Evolutionary conservation across 1,284 basidiomycete genomes (phyloP), one percentile per base, ranked within the genome.

Genomic region (Trichosporon ovoides): DNA sequence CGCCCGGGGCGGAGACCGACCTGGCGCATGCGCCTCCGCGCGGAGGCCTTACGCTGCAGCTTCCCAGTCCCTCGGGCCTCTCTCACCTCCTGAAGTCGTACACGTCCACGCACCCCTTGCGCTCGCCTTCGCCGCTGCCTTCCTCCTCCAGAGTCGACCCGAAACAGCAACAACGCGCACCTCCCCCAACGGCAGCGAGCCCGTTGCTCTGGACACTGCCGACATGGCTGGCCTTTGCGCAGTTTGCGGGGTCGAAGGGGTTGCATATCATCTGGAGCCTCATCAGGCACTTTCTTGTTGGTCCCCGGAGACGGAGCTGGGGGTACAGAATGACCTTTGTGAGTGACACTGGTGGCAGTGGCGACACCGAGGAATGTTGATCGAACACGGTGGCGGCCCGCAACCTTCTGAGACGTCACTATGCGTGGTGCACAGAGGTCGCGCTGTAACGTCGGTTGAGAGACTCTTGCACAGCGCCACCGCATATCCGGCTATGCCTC

Each of bases 281-380:
- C 40, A 22, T 75, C 34, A 65, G 60, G 37, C 75, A 75, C 60
- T 62, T 71, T 46, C 24, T 76, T 3, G 63, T 70, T 36, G 76
- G 77, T 3, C 74, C 75, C 1, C 67, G 73, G 38, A 63, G 77
- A 49, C 68, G 72, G 53, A 72, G 69, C 43, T 79, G 78, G 78
- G 77, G 78, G 7, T 76, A 78, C 66, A 56, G 77, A 61, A 74
- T 77, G 75, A 77, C 75, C 19, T 68, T 73, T 56, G 66, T 70
- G 53, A 61, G 63, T 65, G n/a, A n/a, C n/a, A n/a, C n/a, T n/a
- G n/a, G n/a, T n/a, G n/a, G n/a, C n/a, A n/a, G n/a, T n/a, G n/a
- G n/a, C n/a, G n/a, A n/a, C n/a, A n/a, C n/a, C n/a, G n/a, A n/a
- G n/a, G n/a, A n/a, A n/a, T n/a, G n/a, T n/a, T n/a, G n/a, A n/a